A percentile compares a stretch with the other conserved stretches of the same genome.
Evolutionary conservation across 257 asterid species (phyloP).

Genomic region (Datura wrightii): DNA sequence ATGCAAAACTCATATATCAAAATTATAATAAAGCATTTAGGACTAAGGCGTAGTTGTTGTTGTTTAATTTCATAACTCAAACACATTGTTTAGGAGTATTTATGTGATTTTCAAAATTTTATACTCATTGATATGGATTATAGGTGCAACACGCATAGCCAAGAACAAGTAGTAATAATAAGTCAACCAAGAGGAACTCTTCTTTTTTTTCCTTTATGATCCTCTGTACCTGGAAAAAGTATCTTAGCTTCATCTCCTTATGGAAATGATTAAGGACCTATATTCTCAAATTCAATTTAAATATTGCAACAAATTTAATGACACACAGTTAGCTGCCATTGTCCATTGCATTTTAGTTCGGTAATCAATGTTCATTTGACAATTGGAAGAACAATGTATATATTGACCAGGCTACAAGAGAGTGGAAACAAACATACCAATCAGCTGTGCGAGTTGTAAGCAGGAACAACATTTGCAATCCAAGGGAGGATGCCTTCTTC

Average conservation of each 20-base stretch:
- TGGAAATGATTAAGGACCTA: not conserved
- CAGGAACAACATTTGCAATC: constrained; percentile 75
- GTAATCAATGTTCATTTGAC: not conserved
- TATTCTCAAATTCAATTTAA: not conserved
- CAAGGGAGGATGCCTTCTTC: constrained; percentile 85
- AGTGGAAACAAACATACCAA: constrained; percentile 60
- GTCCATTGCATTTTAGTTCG: constrained; percentile 6
- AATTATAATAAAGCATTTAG: not conserved
- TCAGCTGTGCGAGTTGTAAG: constrained; percentile 95
- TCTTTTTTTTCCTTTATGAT: not conserved
- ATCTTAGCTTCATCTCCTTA: not conserved
- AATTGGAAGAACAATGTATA: not conserved
- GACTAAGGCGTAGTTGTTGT: too few relatives aligned
- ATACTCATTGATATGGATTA: not conserved
- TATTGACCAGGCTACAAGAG: constrained; percentile 20
- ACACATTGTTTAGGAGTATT: not conserved
- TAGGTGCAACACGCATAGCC: not conserved
- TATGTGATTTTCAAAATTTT: not conserved
- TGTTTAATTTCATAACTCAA: not conserved
- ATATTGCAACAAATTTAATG: not conserved
- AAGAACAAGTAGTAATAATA: not conserved
- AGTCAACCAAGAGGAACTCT: not conserved
- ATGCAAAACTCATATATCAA: not conserved
- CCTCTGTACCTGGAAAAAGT: not conserved
- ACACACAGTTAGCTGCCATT: not conserved